Evolutionary conservation across 1,284 basidiomycete genomes (phyloP).

Genomic region (Malassezia restricta): DNA sequence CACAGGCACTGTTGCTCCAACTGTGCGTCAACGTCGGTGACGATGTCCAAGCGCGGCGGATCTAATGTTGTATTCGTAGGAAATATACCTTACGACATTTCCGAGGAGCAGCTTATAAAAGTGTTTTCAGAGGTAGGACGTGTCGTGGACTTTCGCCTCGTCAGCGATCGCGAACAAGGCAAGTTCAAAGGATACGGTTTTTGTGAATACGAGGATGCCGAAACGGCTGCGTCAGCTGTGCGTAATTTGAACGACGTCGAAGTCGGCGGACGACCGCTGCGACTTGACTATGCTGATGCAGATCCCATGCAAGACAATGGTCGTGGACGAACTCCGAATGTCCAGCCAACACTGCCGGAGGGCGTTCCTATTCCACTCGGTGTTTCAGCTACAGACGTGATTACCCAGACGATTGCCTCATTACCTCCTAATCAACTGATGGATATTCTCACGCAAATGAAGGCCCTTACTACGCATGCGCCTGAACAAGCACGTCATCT

Average conservation of each 20-base stretch:
- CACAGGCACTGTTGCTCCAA: too few species aligned
- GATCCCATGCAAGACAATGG: conserved; percentile 38
- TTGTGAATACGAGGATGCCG: conserved; percentile 94
- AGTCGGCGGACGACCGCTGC: conserved; percentile 68
- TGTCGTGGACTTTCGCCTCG: conserved; percentile 48
- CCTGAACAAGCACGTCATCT: conserved; percentile 77
- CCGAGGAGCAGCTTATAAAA: conserved; percentile 42
- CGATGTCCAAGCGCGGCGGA: conserved; percentile 12
- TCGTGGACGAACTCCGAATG: conserved; percentile 38
- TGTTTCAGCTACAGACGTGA: conserved; percentile 66
- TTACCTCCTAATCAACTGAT: conserved; percentile 74
- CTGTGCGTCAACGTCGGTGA: not conserved
- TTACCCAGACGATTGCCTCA: conserved; percentile 71
- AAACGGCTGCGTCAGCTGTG: conserved; percentile 73
- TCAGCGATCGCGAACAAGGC: conserved; percentile 88
- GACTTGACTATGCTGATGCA: conserved; percentile 60
- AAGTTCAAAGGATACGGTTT: conserved; percentile 95
- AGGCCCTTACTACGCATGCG: conserved; percentile 79
- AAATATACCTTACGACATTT: conserved; percentile 45
- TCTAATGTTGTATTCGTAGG: conserved; percentile 30
- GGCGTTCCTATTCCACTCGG: conserved; percentile 69
- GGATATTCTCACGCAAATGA: conserved; percentile 95
- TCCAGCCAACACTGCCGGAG: conserved; percentile 57
- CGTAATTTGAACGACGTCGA: conserved; percentile 68
- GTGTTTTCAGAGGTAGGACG: conserved; percentile 43